Base-by-base conservation (phyloP, 2,329 filamentous ascomycete species). In the Fusarium floridanum region DNA sequence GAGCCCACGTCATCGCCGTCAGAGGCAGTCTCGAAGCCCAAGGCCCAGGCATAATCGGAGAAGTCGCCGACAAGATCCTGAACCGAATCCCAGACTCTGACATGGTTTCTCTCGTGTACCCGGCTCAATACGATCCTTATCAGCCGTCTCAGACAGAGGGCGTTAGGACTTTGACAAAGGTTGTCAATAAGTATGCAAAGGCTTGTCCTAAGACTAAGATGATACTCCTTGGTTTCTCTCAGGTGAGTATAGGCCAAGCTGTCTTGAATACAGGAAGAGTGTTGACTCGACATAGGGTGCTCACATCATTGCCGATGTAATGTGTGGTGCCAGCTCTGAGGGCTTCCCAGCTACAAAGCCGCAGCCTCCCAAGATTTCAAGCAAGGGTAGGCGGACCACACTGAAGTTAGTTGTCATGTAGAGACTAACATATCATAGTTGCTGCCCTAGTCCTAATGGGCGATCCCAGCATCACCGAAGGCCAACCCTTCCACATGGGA, bases 181-280 rank as follows among this genome's bases (percentile, higher is more conserved):
- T 67, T 14, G 36, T 78, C 6, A 53, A 55, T 9, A 36, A 64
- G 20, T 77, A 72, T 22, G 67, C 67, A 9, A 16, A 53, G 3
- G 14, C 32, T 8, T 79, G 77, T 22, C 77, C 77, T 1, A 14
- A 34, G 3, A 71, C 72, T 4, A 77, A 76, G 64, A 72, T 78
- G 17, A 63, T 78, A n/a, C 41, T 78, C 0, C 70, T 79, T 24
- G 77, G 77, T 0, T 78, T 72, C 9, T 78, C 77, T 2, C 76
- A 78, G 57, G 75, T 75, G 20, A 39, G 56, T 16, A 11, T 12
- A 11, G 8, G 3, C 4, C 14, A 39, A 6, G 3, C 6, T 3
- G 4, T 2, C 6, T 2, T 11, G 6, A 10, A 4, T 20, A 4
- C 3, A 43, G 43, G 11, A 43, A 14, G 27, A 4, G 10, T 37